Evolutionary conservation across 257 asterid genomes (phyloP).

Genomic region (Penstemon eatonii): DNA sequence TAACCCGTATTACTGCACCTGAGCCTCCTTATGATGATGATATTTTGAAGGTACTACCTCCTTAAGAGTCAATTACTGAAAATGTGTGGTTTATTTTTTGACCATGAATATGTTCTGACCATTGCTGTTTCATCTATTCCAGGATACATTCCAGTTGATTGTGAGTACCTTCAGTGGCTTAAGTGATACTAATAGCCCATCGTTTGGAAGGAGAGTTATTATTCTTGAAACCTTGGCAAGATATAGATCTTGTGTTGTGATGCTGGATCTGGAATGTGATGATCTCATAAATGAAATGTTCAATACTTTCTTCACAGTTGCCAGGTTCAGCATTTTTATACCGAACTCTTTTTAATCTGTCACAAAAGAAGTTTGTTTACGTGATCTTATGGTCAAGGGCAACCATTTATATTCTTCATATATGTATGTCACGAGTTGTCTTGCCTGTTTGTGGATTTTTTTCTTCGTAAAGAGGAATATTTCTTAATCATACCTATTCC

Average conservation of each 20-base stretch:
- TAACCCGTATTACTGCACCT: conserved; percentile 96
- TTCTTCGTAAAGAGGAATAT: not conserved
- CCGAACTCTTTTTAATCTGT: conserved; percentile 3
- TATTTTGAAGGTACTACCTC: conserved; percentile 68
- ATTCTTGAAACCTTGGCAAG: conserved; percentile 92
- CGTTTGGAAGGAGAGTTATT: conserved; percentile 89
- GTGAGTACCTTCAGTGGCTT: conserved; percentile 91
- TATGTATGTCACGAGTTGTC: not conserved
- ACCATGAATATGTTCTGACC: conserved; percentile 26
- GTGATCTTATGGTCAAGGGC: no score
- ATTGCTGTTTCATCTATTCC: conserved; percentile 37
- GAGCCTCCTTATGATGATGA: conserved; percentile 92
- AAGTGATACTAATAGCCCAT: conserved; percentile 67
- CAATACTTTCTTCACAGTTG: conserved; percentile 68
- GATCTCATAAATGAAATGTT: conserved; percentile 90
- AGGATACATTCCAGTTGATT: conserved; percentile 89
- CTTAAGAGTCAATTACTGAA: conserved; percentile 14
- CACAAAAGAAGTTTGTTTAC: not conserved
- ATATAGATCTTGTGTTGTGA: conserved; percentile 92
- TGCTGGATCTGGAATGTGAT: conserved; percentile 98
- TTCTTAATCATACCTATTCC: not conserved
- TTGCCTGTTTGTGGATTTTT: conserved; percentile 2
- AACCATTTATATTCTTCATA: conserved; percentile 16
- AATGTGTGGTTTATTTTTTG: conserved; percentile 22
- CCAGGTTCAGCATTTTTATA: conserved; percentile 54